Percentiles rank a stretch among this genome's conserved stretches.
phyloP scores from a whole-genome alignment of 176 grass and related monocot species.

The Saccharum officinarum region DNA sequence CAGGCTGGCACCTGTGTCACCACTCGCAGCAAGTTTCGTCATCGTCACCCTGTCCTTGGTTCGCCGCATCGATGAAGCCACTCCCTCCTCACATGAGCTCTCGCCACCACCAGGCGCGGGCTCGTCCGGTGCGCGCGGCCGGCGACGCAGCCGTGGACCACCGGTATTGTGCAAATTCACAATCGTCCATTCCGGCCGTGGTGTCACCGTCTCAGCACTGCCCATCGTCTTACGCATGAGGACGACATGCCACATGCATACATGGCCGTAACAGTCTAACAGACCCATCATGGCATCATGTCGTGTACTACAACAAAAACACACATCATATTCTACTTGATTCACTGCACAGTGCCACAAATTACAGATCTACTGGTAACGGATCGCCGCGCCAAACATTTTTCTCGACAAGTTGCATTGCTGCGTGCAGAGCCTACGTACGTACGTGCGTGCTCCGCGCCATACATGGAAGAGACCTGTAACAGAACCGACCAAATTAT shows the following conservation, averaged over 20 bases:
- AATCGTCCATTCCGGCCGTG: neutral
- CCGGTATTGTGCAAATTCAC: neutral
- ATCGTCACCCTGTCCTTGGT: slow-evolving; percentile 16
- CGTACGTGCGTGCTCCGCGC: neutral
- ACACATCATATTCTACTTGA: neutral
- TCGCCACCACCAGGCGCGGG: neutral
- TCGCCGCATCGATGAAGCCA: slow-evolving; percentile 45
- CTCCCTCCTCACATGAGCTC: slow-evolving; percentile 38
- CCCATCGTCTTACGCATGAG: neutral
- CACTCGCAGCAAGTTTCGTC: neutral
- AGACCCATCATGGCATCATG: neutral
- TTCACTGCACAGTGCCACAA: neutral
- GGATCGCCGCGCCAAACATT: neutral
- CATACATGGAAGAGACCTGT: neutral
- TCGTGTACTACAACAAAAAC: too few species aligned
- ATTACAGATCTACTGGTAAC: neutral
- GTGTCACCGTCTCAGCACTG: neutral
- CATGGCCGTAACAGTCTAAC: too few species aligned
- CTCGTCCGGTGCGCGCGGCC: neutral
- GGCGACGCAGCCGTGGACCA: slow-evolving; percentile 17
- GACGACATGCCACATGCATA: neutral
- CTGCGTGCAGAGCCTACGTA: neutral
- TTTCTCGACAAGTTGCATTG: neutral
- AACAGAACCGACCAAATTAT: too few species aligned
- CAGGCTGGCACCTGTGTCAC: slow-evolving; percentile 31